Base-by-base conservation (phyloP, 768 basidiomycete species). In the Baorangia bicolor region DNA sequence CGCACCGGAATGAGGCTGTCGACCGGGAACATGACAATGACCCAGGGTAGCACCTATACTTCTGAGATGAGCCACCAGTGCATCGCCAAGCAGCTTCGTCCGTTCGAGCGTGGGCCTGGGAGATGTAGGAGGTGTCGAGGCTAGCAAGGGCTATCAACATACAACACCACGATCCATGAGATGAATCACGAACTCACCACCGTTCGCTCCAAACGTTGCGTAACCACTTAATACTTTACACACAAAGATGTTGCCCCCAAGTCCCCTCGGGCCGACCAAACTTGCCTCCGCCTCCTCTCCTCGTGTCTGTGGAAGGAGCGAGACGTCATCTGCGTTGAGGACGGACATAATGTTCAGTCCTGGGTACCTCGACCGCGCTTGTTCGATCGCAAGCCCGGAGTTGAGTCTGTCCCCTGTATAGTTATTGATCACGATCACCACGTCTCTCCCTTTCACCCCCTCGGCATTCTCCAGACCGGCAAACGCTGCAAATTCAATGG, bases 1-100 rank as follows among this genome's bases (percentile, higher is more conserved):
- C 58, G 20, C 38, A 64, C 58, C 46, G 3, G 62, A 54, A 42
- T 60, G 62, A 30, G 49, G 47, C 11, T 54, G 51, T 18, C 77
- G 61, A 20, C 81, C 81, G n/a, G 82, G 83, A 31, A 84, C 77
- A 58, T 84, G 82, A 53, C 82, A 83, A 58, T 84, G 83, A 30
- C 77, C 82, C 28, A 84, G 66, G 7, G 79, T 78, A 9, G 69
- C 69, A 20, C 73, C 74, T 38, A 77, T 65, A 16, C 73, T 74
- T 31, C 64, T 69, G 12, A 73, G 66, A 49, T 69, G 61, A 38
- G 62, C 64, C 2, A 69, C 71, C 2, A 68, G 50, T 0, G 71
- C 72, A 52, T 73, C 63, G 11, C 76, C 75, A 6, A 76, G 65
- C 3, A 53, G 38, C 40, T 73, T 72, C 2, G 57, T 51, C 40